Percentiles rank a stretch among this genome's conserved stretches.
Conservation (phyloP, 495 filamentous ascomycete genomes). For the Aspergillus diversus region DNA sequence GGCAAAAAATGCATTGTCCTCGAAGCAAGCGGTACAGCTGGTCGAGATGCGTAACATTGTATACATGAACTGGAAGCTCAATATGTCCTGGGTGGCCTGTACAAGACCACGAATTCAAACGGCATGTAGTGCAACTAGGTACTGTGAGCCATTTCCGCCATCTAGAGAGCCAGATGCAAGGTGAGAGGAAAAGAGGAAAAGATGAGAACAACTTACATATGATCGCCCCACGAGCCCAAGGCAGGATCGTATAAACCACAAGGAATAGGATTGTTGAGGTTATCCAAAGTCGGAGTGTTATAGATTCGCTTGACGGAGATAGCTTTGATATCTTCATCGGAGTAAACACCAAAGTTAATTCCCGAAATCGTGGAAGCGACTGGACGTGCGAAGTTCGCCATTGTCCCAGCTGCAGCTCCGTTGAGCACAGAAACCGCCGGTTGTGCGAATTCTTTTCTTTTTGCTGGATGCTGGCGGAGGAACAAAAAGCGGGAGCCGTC, state of each 20-base stretch:
- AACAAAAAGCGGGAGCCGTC: slow-evolving; percentile 25
- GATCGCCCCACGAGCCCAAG: slow-evolving; percentile 86
- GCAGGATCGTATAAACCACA: slow-evolving; percentile 93
- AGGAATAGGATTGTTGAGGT: slow-evolving; percentile 78
- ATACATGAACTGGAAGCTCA: slow-evolving; percentile 88
- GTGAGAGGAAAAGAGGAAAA: neutral
- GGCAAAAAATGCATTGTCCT: slow-evolving; percentile 88
- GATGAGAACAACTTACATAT: slow-evolving; percentile 61
- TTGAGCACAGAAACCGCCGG: slow-evolving; percentile 47
- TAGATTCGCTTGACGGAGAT: slow-evolving; percentile 92
- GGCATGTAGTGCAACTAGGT: slow-evolving; percentile 85
- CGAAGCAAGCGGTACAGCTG: slow-evolving; percentile 82
- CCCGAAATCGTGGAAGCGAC: slow-evolving; percentile 81
- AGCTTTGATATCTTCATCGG: slow-evolving; percentile 77
- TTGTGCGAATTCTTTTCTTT: slow-evolving; percentile 33
- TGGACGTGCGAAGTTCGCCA: slow-evolving; percentile 85
- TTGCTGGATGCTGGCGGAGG: slow-evolving; percentile 25
- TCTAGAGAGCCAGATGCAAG: slow-evolving; percentile 6
- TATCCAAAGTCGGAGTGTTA: slow-evolving; percentile 87
- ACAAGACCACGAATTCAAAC: slow-evolving; percentile 74
- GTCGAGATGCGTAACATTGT: slow-evolving; percentile 92
- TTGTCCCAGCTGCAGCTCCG: slow-evolving; percentile 46
- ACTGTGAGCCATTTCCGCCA: slow-evolving; percentile 14
- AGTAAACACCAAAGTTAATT: slow-evolving; percentile 86
- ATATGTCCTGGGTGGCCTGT: slow-evolving; percentile 95